These are phyloP conservation scores for Pseudogymnoascus sp. DNA, from an alignment of 2,329 filamentous ascomycete species.

Conservation along the genomic window DNA sequence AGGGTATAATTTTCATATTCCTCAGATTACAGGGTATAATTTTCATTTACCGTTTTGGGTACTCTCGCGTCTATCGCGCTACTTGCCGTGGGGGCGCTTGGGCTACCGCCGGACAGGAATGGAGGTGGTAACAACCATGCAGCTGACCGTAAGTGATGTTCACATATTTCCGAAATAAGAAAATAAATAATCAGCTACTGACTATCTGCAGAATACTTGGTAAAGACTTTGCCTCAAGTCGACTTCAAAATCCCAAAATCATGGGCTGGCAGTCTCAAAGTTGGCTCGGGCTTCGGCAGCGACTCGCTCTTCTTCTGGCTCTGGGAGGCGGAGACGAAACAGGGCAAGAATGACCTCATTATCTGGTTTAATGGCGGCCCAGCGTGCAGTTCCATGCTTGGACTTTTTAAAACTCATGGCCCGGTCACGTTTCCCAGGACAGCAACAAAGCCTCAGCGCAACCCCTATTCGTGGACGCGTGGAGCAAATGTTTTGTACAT, in stretches of 20 bases:
- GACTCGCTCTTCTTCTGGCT: constrained; percentile 11
- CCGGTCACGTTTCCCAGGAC: constrained; percentile 2
- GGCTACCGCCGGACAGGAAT: not conserved
- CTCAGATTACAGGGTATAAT: too few species aligned
- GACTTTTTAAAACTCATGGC: constrained; percentile 10
- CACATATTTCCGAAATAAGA: not conserved
- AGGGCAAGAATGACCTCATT: constrained; percentile 7
- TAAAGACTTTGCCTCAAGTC: constrained; percentile 3
- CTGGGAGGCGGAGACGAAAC: constrained; percentile 4
- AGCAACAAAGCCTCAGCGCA: constrained; percentile 17
- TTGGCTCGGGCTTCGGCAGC: not conserved
- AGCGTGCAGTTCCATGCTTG: constrained; percentile 3
- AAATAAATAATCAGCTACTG: not conserved
- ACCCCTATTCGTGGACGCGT: constrained; percentile 24
- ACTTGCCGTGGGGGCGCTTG: not conserved
- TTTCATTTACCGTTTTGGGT: not conserved
- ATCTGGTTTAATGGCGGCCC: constrained; percentile 11
- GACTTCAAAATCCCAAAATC: constrained; percentile 8
- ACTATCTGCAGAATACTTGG: constrained; percentile 4
- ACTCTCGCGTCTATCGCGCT: not conserved
- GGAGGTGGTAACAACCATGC: not conserved
- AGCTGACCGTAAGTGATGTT: not conserved
- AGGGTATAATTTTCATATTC: too few species aligned
- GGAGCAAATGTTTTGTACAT: constrained; percentile 26
- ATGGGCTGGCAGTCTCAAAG: constrained; percentile 7